Conservation (phyloP, 73 alveolate species). For the Diophrys appendiculata region DNA sequence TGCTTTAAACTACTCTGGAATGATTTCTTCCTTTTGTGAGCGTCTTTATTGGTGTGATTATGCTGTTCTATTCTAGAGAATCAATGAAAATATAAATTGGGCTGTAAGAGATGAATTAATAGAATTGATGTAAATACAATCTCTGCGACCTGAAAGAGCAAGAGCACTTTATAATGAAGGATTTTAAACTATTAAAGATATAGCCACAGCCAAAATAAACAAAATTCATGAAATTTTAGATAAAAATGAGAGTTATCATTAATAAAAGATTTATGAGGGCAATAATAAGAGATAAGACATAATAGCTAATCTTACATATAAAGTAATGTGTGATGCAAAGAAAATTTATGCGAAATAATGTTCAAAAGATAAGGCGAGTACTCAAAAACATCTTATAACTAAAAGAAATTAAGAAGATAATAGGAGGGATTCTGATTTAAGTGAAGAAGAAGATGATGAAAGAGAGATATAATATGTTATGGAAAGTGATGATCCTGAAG, state of each 20-base stretch:
- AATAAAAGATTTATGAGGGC: neutral
- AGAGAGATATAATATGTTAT: too few species aligned
- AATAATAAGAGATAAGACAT: neutral
- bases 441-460: neutral
- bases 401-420: neutral
- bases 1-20: conserved; percentile 60
- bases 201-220: neutral
- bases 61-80: conserved; percentile 49
- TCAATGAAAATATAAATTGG: conserved; percentile 60
- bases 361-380: neutral
- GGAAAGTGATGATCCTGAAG: neutral
- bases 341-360: neutral
- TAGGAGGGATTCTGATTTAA: neutral
- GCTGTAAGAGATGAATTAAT: conserved; percentile 62
- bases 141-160: conserved; percentile 57
- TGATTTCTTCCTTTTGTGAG: conserved; percentile 65
- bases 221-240: neutral
- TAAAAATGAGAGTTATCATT: neutral
- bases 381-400: too few species aligned
- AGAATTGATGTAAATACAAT: conserved; percentile 54
- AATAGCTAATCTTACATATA: neutral
- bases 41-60: conserved; percentile 62
- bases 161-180: conserved; percentile 35
- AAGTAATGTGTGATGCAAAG: neutral
- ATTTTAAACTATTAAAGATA: conserved; percentile 9